phyloP scores from a whole-genome alignment of 257 asterid genomes.

The Fraxinus americana region DNA sequence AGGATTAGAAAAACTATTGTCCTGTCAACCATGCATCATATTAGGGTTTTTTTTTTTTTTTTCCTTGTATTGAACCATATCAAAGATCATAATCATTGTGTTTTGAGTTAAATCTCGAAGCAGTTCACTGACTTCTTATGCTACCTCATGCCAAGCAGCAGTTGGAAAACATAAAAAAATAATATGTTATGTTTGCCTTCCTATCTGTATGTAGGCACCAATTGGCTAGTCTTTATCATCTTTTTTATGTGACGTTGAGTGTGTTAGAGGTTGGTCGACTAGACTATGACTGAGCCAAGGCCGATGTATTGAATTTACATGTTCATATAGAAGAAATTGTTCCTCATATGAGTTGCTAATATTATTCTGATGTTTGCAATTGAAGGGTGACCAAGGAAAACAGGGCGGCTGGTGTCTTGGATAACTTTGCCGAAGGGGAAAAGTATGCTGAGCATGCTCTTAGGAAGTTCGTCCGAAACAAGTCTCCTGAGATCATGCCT shows the following conservation, averaged over 20 bases:
- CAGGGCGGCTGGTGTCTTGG: constrained; percentile 81
- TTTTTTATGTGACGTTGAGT: background rate
- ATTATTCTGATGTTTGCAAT: background rate
- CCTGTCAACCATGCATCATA: too few relatives aligned
- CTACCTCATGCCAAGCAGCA: background rate
- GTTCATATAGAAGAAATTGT: background rate
- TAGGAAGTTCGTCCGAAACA: constrained; percentile 69
- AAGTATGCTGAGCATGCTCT: constrained; percentile 64
- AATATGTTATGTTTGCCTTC: too few relatives aligned
- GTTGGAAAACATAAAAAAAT: background rate
- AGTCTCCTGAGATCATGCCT: constrained; percentile 79
- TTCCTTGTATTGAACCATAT: background rate
- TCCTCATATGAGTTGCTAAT: background rate
- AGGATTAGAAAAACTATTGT: background rate
- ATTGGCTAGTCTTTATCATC: background rate
- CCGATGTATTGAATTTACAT: background rate
- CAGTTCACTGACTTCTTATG: background rate
- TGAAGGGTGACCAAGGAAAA: constrained; percentile 78
- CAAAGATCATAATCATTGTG: background rate
- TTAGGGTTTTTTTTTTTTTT: background rate
- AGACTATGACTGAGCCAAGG: background rate
- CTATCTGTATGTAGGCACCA: background rate
- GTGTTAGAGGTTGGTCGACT: background rate
- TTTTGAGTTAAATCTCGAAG: background rate
- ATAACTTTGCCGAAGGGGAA: constrained; percentile 73